These are phyloP conservation scores for Blastocystis sp. DNA, from an alignment of 352 stramenopile genomes.

Conservation along the genomic window DNA sequence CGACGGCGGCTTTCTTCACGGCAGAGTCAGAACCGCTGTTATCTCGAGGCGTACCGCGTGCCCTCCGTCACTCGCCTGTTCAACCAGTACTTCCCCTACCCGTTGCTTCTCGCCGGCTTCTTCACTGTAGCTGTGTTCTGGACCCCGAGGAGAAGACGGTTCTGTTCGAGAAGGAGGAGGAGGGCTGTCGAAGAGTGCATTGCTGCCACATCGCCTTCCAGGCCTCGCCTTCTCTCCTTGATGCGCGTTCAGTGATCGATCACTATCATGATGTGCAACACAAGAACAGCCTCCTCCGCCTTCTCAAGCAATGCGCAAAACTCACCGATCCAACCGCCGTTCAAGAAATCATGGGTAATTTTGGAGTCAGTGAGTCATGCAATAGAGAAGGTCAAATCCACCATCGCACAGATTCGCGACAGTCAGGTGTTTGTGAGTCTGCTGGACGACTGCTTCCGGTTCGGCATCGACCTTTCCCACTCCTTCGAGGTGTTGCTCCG, in stretches of 20 bases:
- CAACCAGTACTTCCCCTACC: constrained; percentile 26
- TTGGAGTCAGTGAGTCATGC: background rate
- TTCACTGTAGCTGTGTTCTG: constrained; percentile 7
- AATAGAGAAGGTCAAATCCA: background rate
- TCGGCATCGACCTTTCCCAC: constrained; percentile 34
- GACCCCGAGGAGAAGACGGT: background rate
- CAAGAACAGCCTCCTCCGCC: constrained; percentile 38
- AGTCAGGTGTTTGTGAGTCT: constrained; percentile 37
- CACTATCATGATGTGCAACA: constrained; percentile 30
- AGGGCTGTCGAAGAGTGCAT: background rate
- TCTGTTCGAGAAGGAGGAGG: background rate
- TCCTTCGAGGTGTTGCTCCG: constrained; percentile 4
- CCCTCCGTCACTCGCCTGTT: constrained; percentile 15
- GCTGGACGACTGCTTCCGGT: constrained; percentile 50
- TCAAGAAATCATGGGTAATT: constrained; percentile 3
- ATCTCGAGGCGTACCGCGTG: constrained; percentile 52
- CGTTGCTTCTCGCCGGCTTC: background rate
- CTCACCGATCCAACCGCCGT: background rate
- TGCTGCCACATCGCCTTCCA: background rate
- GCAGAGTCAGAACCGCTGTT: constrained; percentile 44
- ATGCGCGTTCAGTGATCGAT: background rate
- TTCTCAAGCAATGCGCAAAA: background rate
- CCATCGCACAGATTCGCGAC: constrained; percentile 10
- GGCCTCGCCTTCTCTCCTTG: background rate
- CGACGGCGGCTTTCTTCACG: background rate